phyloP scores from a whole-genome alignment of 192 early-diverging fungal species.

The Podila minutissima region DNA sequence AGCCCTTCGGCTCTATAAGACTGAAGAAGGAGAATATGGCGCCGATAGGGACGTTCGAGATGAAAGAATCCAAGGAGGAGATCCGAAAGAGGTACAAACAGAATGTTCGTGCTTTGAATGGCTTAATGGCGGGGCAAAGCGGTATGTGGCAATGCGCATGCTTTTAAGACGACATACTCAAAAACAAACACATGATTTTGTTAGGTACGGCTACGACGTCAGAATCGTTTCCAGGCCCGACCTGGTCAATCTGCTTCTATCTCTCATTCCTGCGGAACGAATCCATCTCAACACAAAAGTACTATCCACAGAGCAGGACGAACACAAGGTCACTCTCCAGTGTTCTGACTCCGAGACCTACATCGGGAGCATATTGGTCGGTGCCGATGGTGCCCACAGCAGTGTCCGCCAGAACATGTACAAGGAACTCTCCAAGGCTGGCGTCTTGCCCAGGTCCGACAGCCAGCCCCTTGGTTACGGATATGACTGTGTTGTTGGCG shows the following conservation, averaged over 20 bases:
- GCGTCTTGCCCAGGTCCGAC: constrained; percentile 9
- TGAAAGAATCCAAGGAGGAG: constrained; percentile 4
- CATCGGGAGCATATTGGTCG: constrained; percentile 20
- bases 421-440: neutral
- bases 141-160: neutral
- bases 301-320: constrained; percentile 15
- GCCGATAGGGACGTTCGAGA: neutral
- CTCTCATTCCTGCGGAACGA: constrained; percentile 5
- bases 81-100: constrained; percentile 2
- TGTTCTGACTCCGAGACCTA: constrained; percentile 18
- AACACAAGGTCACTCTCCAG: constrained; percentile 9
- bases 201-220: constrained; percentile 22
- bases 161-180: no score
- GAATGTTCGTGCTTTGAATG: neutral
- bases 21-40: constrained; percentile 18
- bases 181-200: no score
- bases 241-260: constrained; percentile 9
- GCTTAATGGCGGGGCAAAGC: neutral
- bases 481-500: constrained; percentile 29
- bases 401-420: constrained; percentile 27
- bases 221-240: constrained; percentile 14
- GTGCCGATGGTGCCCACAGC: constrained; percentile 35
- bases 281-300: constrained; percentile 22
- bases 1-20: constrained; percentile 30
- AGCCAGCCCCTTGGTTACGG: constrained; percentile 8